These are phyloP conservation scores for Kazachstania kunashirensis DNA, from an alignment of 805 yeast genomes.

Conservation along the genomic window DNA sequence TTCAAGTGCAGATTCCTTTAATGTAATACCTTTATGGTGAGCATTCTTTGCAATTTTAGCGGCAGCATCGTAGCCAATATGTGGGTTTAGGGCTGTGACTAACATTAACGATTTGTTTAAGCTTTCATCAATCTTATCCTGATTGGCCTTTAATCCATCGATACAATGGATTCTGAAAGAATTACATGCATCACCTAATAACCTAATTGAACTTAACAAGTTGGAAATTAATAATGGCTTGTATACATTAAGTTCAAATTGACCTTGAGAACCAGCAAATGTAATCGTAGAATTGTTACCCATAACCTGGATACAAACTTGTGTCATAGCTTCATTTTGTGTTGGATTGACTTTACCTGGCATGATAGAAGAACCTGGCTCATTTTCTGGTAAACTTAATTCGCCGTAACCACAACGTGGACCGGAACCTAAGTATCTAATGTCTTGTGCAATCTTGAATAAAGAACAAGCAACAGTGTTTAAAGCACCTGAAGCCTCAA, in stretches of 20 bases:
- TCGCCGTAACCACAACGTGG: constrained; percentile 99
- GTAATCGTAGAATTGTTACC: constrained; percentile 95
- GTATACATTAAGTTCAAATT: constrained; percentile 95
- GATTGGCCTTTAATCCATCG: constrained; percentile 86
- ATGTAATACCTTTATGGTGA: constrained; percentile 92
- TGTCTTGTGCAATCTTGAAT: constrained; percentile 95
- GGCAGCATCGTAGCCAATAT: constrained; percentile 96
- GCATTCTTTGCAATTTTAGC: constrained; percentile 98
- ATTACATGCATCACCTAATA: constrained; percentile 78
- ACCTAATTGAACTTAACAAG: constrained; percentile 77
- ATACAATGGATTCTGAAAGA: constrained; percentile 94
- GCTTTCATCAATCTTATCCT: constrained; percentile 73
- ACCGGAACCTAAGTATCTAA: constrained; percentile 96
- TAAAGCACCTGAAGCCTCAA: constrained; percentile 94
- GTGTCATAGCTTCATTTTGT: constrained; percentile 96
- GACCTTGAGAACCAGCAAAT: constrained; percentile 97
- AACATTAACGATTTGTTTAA: constrained; percentile 94
- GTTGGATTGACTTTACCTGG: constrained; percentile 99
- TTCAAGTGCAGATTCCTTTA: constrained; percentile 90
- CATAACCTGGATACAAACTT: constrained; percentile 96
- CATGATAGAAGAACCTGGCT: constrained; percentile 99
- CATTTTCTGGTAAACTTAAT: constrained; percentile 90
- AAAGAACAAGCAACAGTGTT: constrained; percentile 90
- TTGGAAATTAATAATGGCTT: constrained; percentile 93
- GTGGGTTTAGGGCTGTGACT: constrained; percentile 97